Conservation (phyloP, 176 grass and related monocot species). For the Tuctoria greenei region DNA sequence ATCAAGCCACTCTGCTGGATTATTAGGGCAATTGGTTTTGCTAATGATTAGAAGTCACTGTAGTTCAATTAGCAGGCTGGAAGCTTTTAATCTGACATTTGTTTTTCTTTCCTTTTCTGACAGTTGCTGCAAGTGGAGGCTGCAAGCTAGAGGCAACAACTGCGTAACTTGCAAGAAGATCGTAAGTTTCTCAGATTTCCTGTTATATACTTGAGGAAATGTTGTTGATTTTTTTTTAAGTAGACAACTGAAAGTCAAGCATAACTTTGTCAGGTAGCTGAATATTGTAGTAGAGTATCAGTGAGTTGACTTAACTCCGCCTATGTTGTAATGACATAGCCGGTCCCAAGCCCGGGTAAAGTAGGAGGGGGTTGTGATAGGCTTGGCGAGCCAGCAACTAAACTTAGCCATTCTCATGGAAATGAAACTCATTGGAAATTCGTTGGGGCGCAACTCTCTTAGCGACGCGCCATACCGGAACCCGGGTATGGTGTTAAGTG, state of each 20-base stretch:
- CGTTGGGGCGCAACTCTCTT: too few species aligned
- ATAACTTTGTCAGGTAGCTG: background rate
- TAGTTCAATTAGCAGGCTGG: background rate
- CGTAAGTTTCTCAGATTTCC: constrained; percentile 39
- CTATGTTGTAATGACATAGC: too few species aligned
- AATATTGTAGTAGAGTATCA: background rate
- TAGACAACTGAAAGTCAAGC: background rate
- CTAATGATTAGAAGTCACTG: constrained; percentile 1
- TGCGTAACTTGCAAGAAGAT: constrained; percentile 87
- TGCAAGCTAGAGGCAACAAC: constrained; percentile 72
- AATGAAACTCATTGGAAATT: too few species aligned
- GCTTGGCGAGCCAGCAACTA: too few species aligned
- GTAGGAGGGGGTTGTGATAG: too few species aligned
- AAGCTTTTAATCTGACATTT: constrained; percentile 18
- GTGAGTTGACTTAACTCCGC: constrained; percentile 3
- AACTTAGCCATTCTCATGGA: too few species aligned
- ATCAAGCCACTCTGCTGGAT: background rate
- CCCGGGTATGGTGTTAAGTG: too few species aligned
- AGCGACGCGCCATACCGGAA: too few species aligned
- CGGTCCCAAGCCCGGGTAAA: too few species aligned
- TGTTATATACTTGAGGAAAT: constrained; percentile 1
- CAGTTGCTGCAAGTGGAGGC: constrained; percentile 73
- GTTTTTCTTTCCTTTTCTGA: constrained; percentile 7
- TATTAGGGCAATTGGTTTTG: background rate
- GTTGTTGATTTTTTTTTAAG: background rate